Percentiles rank a stretch among this genome's conserved stretches.
Evolutionary conservation across 2,329 filamentous ascomycete genomes (phyloP).

Genomic region (Madurella fahalii): DNA sequence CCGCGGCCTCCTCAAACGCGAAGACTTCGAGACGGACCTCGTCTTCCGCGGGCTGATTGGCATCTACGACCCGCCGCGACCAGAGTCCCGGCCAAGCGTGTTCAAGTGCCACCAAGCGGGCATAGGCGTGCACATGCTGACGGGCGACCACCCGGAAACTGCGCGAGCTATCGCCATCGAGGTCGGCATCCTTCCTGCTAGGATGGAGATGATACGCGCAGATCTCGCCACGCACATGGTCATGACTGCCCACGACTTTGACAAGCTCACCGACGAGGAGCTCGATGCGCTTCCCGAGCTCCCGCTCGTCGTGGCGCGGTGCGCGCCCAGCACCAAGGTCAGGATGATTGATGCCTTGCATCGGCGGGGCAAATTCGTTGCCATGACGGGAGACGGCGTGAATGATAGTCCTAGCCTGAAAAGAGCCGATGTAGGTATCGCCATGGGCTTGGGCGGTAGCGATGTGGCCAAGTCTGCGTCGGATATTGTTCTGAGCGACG

Average conservation of each 20-base stretch:
- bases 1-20: slow-evolving; percentile 22
- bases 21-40: slow-evolving; percentile 37
- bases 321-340: slow-evolving; percentile 28
- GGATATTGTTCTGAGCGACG: too few relatives aligned
- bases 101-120: slow-evolving; percentile 51
- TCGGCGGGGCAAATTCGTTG: not conserved
- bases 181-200: slow-evolving; percentile 44
- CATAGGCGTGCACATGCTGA: slow-evolving; percentile 59
- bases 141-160: slow-evolving; percentile 58
- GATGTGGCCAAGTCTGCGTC: too few relatives aligned
- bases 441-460: too few relatives aligned
- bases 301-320: slow-evolving; percentile 48
- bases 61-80: slow-evolving; percentile 65
- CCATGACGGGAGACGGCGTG: slow-evolving; percentile 1
- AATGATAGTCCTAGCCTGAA: not conserved
- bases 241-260: slow-evolving; percentile 58
- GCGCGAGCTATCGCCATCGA: slow-evolving; percentile 55
- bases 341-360: not conserved
- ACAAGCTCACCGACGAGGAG: slow-evolving; percentile 42
- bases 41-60: slow-evolving; percentile 60
- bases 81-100: slow-evolving; percentile 58
- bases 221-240: slow-evolving; percentile 33
- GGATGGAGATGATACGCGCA: slow-evolving; percentile 22
- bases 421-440: not conserved
- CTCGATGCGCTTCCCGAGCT: slow-evolving; percentile 49